Evolutionary conservation across 2,329 filamentous ascomycete genomes (phyloP).

Genomic region (Paecilomyces sp.): DNA sequence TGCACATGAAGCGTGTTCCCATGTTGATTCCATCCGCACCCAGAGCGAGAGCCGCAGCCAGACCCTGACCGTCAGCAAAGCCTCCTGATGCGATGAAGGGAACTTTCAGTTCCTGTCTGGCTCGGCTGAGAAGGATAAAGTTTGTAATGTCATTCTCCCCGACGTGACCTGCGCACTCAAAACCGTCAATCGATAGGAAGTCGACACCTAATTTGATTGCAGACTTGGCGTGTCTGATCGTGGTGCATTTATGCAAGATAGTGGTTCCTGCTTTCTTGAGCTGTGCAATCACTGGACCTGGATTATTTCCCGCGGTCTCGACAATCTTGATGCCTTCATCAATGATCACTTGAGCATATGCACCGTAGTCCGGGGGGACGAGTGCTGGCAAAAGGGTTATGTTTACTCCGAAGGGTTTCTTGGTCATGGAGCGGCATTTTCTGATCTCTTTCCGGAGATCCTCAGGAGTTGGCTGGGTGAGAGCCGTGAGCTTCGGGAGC

Average conservation of each 20-base stretch:
- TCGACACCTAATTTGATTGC: constrained; percentile 93
- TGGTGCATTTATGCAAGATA: constrained; percentile 96
- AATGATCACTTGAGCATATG: constrained; percentile 86
- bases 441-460: constrained; percentile 91
- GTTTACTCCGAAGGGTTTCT: constrained; percentile 75
- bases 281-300: constrained; percentile 81
- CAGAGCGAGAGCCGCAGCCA: constrained; percentile 82
- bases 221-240: constrained; percentile 83
- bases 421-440: constrained; percentile 66
- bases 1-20: constrained; percentile 97
- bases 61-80: constrained; percentile 87
- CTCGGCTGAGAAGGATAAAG: constrained; percentile 65
- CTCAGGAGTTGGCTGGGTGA: constrained; percentile 88
- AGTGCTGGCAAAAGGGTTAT: constrained; percentile 87
- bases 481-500: constrained; percentile 37
- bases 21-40: constrained; percentile 96
- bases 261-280: constrained; percentile 73
- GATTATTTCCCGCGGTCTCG: constrained; percentile 85
- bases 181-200: constrained; percentile 93
- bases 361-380: constrained; percentile 83
- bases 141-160: constrained; percentile 49
- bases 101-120: constrained; percentile 72
- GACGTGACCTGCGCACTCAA: constrained; percentile 78
- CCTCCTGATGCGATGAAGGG: constrained; percentile 96
- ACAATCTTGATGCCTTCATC: constrained; percentile 88